Evolutionary conservation across 1,139 yeast genomes (phyloP).

Genomic region (Candida pseudocylindracea): DNA sequence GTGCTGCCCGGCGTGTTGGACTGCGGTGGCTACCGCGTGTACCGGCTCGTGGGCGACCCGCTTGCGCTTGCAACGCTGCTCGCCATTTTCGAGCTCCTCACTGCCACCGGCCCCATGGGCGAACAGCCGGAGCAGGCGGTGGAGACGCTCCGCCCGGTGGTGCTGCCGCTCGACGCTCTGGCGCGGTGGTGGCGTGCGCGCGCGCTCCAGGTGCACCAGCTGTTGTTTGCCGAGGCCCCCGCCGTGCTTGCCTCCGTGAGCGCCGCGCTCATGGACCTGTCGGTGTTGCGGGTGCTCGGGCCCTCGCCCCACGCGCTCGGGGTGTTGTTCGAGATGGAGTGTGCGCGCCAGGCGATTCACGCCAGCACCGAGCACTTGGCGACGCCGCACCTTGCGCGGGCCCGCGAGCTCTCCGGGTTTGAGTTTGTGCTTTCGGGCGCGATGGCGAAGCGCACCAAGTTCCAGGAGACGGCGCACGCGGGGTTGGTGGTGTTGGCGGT

Average conservation of each 20-base stretch:
- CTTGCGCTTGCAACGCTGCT: conserved; percentile 23
- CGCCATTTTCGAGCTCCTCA: conserved; percentile 25
- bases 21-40: conserved; percentile 41
- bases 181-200: conserved; percentile 57
- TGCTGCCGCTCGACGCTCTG: conserved; percentile 16
- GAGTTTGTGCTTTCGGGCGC: conserved; percentile 64
- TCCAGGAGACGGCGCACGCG: conserved; percentile 48
- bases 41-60: conserved; percentile 35
- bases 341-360: conserved; percentile 37
- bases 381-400: conserved; percentile 26
- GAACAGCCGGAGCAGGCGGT: conserved; percentile 6
- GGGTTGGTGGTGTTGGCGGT: conserved; percentile 65
- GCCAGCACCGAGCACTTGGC: conserved; percentile 38
- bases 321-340: conserved; percentile 36
- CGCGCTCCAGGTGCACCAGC: conserved; percentile 35
- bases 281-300: conserved; percentile 10
- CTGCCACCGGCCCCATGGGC: conserved; percentile 2
- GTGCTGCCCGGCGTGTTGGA: conserved; percentile 18
- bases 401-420: conserved; percentile 33
- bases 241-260: conserved; percentile 19
- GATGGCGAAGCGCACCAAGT: conserved; percentile 71
- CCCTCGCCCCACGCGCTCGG: conserved; percentile 8
- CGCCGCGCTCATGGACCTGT: conserved; percentile 13
- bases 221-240: conserved; percentile 37
- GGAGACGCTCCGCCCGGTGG: conserved; percentile 1